These are phyloP conservation scores for Erigeron philadelphicus DNA, from an alignment of 140 eudicot genomes.

Conservation along the genomic window DNA sequence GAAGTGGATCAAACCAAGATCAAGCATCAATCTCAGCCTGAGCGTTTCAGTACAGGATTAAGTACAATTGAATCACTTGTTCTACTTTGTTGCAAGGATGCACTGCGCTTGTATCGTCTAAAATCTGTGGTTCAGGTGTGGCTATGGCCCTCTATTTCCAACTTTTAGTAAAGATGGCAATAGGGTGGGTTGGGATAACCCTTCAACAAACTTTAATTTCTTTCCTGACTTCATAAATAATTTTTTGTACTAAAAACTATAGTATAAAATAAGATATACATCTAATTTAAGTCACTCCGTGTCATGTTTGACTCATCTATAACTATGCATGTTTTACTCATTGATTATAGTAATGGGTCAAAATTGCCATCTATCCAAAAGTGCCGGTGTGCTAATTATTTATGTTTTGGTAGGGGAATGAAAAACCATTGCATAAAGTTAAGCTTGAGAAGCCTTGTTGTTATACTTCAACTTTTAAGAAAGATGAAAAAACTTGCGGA, in stretches of 20 bases:
- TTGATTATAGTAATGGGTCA: not conserved
- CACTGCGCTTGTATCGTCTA: constrained; percentile 43
- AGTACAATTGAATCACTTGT: constrained; percentile 41
- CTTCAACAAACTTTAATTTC: too few relatives aligned
- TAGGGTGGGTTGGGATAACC: not conserved
- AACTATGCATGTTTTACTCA: not conserved
- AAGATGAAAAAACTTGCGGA: constrained; percentile 50
- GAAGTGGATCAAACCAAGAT: constrained; percentile 27
- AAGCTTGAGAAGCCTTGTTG: constrained; percentile 65
- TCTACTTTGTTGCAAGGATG: constrained; percentile 67
- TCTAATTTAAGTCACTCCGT: not conserved
- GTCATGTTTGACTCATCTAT: not conserved
- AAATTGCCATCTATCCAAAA: not conserved
- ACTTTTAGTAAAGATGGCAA: constrained; percentile 5
- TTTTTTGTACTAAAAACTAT: too few relatives aligned
- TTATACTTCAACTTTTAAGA: constrained; percentile 64
- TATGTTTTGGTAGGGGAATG: constrained; percentile 49
- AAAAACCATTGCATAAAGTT: constrained; percentile 52
- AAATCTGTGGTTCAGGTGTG: constrained; percentile 68
- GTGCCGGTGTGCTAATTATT: constrained; percentile 9
- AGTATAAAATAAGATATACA: too few relatives aligned
- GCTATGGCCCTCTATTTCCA: not conserved
- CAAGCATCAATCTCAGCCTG: constrained; percentile 18
- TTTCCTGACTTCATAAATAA: too few relatives aligned
- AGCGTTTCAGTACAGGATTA: constrained; percentile 20